Conservation (phyloP, 2,329 filamentous ascomycete species). For the Mariannaea elegans region DNA sequence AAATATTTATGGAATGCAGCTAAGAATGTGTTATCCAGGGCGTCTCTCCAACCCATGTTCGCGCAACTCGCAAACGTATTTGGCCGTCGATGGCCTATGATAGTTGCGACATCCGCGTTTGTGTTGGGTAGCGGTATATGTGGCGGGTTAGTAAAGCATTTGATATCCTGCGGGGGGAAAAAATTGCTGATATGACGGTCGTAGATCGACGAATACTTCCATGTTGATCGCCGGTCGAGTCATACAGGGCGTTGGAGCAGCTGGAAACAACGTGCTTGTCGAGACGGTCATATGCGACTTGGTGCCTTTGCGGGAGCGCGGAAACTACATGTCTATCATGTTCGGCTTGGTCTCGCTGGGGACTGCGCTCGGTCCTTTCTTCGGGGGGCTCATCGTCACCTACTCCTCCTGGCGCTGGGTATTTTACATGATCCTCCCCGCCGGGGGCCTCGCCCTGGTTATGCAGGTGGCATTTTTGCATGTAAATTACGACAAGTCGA, state of each 20-base stretch:
- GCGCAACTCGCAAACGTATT: conserved; percentile 60
- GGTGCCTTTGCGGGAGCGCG: conserved; percentile 57
- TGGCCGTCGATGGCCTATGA: conserved; percentile 53
- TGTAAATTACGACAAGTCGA: conserved; percentile 28
- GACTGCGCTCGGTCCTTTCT: conserved; percentile 44
- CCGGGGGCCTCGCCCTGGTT: conserved; percentile 34
- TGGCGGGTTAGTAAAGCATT: no score
- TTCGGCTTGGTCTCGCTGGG: conserved; percentile 45
- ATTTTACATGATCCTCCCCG: conserved; percentile 54
- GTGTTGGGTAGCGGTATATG: conserved; percentile 34
- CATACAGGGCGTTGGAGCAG: conserved; percentile 58
- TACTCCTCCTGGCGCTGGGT: conserved; percentile 52
- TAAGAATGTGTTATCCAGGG: no score
- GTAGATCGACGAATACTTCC: conserved; percentile 28
- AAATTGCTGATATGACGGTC: no score
- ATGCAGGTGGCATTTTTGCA: conserved; percentile 37
- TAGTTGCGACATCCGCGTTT: conserved; percentile 40
- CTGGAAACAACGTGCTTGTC: conserved; percentile 46
- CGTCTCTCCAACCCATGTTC: conserved; percentile 56
- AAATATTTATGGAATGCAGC: no score
- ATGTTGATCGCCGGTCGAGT: conserved; percentile 54
- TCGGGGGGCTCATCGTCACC: conserved; percentile 41
- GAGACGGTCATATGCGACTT: conserved; percentile 53
- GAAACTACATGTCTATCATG: conserved; percentile 50
- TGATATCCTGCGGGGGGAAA: no score